These are phyloP conservation scores for Apiospora kogelbergensis DNA, from an alignment of 2,329 filamentous ascomycete species.

Conservation along the genomic window DNA sequence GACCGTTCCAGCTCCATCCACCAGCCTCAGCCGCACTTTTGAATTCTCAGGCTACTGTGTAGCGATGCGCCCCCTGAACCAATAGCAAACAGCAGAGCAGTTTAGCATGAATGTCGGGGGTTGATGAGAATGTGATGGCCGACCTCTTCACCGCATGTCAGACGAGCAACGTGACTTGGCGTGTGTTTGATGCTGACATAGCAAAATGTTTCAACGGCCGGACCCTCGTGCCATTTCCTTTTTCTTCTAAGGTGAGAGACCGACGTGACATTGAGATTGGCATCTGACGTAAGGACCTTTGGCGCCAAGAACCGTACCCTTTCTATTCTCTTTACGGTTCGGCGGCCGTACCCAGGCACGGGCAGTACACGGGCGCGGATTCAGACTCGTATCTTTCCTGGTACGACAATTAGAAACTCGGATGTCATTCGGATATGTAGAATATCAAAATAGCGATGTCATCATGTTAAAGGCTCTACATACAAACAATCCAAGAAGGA, in stretches of 20 bases:
- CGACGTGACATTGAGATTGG: neutral
- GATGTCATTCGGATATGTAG: neutral
- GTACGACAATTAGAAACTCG: neutral
- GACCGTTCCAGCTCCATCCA: too few relatives aligned
- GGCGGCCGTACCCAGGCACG: neutral
- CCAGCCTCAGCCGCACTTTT: neutral
- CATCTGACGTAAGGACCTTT: conserved; percentile 1
- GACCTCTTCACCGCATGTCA: neutral
- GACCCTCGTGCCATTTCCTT: neutral
- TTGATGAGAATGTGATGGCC: neutral
- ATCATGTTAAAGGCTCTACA: too few relatives aligned
- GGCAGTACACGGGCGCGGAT: neutral
- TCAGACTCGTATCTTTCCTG: neutral
- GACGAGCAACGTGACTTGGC: neutral
- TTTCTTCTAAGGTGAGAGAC: neutral
- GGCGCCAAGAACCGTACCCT: neutral
- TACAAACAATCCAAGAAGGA: neutral
- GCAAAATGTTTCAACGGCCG: neutral
- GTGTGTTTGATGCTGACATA: neutral
- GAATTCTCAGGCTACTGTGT: neutral
- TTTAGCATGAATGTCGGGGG: neutral
- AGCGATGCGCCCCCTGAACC: neutral
- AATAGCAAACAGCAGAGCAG: neutral
- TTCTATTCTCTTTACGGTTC: neutral
- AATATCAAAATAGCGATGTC: neutral